A percentile compares a stretch with the other conserved stretches of the same genome.
phyloP scores from a whole-genome alignment of 129 eudicot species.

The Rutidosis leptorrhynchoides region DNA sequence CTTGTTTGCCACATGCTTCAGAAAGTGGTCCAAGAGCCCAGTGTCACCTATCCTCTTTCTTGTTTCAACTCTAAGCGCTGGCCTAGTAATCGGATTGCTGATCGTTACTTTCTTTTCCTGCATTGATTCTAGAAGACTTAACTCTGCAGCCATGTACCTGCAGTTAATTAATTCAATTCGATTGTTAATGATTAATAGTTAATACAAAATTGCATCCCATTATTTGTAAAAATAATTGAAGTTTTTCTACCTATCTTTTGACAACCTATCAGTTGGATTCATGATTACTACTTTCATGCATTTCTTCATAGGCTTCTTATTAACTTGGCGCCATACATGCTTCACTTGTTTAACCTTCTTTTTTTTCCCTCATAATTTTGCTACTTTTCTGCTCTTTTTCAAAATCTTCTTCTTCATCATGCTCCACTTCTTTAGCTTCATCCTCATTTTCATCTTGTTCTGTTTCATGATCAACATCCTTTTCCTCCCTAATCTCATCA shows the following conservation, averaged over 20 bases:
- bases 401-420: not conserved
- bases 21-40: conserved; percentile 90
- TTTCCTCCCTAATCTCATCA: conserved; percentile 7
- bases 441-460: conserved; percentile 5
- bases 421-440: conserved; percentile 11
- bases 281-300: conserved; percentile 40
- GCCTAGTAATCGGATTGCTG: conserved; percentile 69
- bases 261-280: conserved; percentile 66
- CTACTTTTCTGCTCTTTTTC: conserved; percentile 35
- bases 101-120: conserved; percentile 64
- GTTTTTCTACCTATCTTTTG: conserved; percentile 55
- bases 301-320: conserved; percentile 44
- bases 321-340: conserved; percentile 29
- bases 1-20: conserved; percentile 86
- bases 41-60: conserved; percentile 94
- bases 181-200: too few relatives aligned
- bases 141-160: conserved; percentile 78
- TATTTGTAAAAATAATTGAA: not conserved
- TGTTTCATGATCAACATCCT: conserved; percentile 20
- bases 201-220: not conserved
- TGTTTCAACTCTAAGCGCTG: conserved; percentile 76
- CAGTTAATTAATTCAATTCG: not conserved
- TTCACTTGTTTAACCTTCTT: conserved; percentile 47
- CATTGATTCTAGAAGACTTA: conserved; percentile 78
- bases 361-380: conserved; percentile 40